Evolutionary conservation across 352 stramenopile species (phyloP).

Genomic region (Globisporangium uncinulatum): DNA sequence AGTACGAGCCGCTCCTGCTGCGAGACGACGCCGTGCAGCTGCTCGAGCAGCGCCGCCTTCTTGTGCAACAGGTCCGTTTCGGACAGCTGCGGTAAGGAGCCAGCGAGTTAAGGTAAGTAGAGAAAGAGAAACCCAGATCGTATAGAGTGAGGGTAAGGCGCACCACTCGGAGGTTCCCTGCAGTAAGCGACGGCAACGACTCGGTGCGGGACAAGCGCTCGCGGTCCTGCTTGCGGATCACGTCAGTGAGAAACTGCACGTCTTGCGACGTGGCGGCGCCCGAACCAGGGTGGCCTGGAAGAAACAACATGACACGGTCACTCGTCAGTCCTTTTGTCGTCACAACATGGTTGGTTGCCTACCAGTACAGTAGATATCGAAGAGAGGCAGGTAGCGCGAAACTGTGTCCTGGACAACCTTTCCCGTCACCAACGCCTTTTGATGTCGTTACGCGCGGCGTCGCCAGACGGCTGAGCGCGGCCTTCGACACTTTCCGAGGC

Average conservation of each 20-base stretch:
- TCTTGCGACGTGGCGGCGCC: conserved; percentile 28
- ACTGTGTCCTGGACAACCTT: background rate
- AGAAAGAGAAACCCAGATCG: background rate
- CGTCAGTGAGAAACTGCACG: conserved; percentile 41
- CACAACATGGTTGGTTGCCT: too few relatives aligned
- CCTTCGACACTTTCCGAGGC: conserved; percentile 27
- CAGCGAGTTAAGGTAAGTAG: background rate
- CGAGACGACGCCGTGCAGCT: conserved; percentile 50
- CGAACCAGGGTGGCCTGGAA: too few relatives aligned
- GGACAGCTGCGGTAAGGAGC: conserved; percentile 23
- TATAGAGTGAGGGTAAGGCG: conserved; percentile 3
- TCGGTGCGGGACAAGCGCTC: conserved; percentile 21
- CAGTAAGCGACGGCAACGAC: conserved; percentile 14
- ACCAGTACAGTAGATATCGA: too few relatives aligned
- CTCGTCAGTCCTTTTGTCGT: too few relatives aligned
- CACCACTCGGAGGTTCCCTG: conserved; percentile 29
- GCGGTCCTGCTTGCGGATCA: conserved; percentile 40
- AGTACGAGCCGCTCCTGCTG: conserved; percentile 37
- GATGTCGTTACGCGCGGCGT: conserved; percentile 17
- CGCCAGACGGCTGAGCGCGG: conserved; percentile 39
- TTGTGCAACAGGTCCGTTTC: conserved; percentile 46
- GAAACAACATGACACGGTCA: too few relatives aligned
- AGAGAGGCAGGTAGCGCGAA: too few relatives aligned
- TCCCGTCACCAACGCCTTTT: conserved; percentile 9
- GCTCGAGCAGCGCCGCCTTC: conserved; percentile 42